Percentiles rank a stretch among this genome's conserved stretches.
These are phyloP conservation scores for Spergularia azorica DNA, from an alignment of 179 eudicot species.

Conservation along the genomic window DNA sequence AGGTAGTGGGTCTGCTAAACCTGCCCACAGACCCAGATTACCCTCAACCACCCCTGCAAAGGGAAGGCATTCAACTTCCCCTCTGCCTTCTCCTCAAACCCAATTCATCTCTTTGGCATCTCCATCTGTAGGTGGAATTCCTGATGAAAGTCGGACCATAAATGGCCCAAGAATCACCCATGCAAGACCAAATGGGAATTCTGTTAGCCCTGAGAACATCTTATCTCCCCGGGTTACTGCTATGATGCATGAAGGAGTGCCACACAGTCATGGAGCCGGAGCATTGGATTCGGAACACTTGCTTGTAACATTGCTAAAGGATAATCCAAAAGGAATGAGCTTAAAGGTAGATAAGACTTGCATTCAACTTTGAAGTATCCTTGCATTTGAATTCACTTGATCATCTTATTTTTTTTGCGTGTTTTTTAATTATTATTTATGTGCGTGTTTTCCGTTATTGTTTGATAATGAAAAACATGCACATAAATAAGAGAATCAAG, in stretches of 20 bases:
- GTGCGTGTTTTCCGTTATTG: neutral
- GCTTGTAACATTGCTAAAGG: conserved; percentile 63
- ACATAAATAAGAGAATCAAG: too few species aligned
- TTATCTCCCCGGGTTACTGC: conserved; percentile 33
- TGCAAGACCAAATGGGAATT: conserved; percentile 41
- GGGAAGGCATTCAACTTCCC: conserved; percentile 73
- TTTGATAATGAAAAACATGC: too few species aligned
- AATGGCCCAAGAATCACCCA: conserved; percentile 37
- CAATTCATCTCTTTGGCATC: conserved; percentile 56
- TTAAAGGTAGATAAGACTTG: conserved; percentile 56
- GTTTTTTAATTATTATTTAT: neutral
- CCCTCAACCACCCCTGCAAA: conserved; percentile 46
- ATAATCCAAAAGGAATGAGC: conserved; percentile 82
- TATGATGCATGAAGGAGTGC: conserved; percentile 40
- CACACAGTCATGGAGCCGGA: conserved; percentile 40
- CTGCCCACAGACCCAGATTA: conserved; percentile 56
- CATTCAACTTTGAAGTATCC: conserved; percentile 5
- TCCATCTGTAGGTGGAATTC: conserved; percentile 54
- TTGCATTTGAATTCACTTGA: too few species aligned
- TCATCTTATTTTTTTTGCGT: neutral
- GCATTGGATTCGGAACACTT: conserved; percentile 56
- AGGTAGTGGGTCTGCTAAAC: conserved; percentile 63
- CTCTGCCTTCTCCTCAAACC: conserved; percentile 71
- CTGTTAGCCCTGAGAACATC: conserved; percentile 50
- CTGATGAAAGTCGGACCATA: conserved; percentile 40